Conservation (phyloP, 2,329 filamentous ascomycete genomes). For the Aspergillus sp. region DNA sequence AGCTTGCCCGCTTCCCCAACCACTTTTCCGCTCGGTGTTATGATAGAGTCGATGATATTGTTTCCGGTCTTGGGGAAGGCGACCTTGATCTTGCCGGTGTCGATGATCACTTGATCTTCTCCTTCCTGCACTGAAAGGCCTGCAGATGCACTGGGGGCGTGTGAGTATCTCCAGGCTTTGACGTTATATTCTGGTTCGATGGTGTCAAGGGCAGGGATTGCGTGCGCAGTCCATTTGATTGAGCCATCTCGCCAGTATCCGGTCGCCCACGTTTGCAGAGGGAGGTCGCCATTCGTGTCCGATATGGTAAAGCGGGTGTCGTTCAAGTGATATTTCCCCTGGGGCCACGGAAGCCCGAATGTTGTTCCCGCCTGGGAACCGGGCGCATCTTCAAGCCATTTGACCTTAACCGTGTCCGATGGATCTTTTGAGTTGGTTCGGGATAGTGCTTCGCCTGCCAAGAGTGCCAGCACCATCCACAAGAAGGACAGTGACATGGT, state of each 20-base stretch:
- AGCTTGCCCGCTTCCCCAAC: constrained; percentile 49
- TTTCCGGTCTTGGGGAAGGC: constrained; percentile 45
- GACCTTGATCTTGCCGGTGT: constrained; percentile 46
- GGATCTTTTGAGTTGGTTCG: not conserved
- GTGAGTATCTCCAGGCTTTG: constrained; percentile 16
- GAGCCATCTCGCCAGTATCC: constrained; percentile 61
- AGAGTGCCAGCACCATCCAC: too few species aligned
- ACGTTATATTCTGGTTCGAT: constrained; percentile 46
- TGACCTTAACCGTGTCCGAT: constrained; percentile 5
- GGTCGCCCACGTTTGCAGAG: constrained; percentile 55
- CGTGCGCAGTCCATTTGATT: constrained; percentile 61
- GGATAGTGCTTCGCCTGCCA: not conserved
- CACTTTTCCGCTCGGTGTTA: constrained; percentile 40
- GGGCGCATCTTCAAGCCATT: constrained; percentile 44
- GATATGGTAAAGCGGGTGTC: constrained; percentile 37
- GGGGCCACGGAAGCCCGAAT: constrained; percentile 45
- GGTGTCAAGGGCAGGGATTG: constrained; percentile 45
- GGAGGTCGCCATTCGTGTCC: constrained; percentile 19
- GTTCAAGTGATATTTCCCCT: constrained; percentile 38
- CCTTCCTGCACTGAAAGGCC: constrained; percentile 4
- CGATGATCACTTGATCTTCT: constrained; percentile 33
- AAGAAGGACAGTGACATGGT: too few species aligned
- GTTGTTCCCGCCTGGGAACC: constrained; percentile 37
- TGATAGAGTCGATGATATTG: constrained; percentile 40
- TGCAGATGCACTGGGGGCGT: not conserved